Evolutionary conservation across 306 rosid species (phyloP), one percentile per base, ranked within the genome.

Genomic region (Rosa rugosa): DNA sequence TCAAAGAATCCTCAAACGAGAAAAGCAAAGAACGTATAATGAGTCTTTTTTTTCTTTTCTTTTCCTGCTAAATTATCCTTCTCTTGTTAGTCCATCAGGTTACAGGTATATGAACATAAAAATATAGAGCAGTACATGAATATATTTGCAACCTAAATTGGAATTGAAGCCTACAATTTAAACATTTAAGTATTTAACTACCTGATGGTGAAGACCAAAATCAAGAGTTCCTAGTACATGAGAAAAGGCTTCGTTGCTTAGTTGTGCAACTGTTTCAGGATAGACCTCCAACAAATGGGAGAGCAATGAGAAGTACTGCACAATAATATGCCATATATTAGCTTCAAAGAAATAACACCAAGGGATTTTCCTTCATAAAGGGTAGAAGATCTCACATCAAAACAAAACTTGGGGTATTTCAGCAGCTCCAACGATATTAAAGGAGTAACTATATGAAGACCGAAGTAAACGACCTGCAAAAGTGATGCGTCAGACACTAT

Each of bases 161-260:
- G 12, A 14, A 47, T 12, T 7, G 59, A 71, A 47, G 27, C 25
- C 3, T 40, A 23, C 45, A n/a, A 12, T 7, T 20, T 41, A 59
- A 74, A 79, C 69, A 38, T 9, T 57, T 53, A 31, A 47, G 49
- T 85, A 38, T 9, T 57, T 53, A 31, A 56, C 57, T 85, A 92
- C 99, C 99, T 92, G 99, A 84, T 92, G 88, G 75, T 80, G 95
- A 76, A 92, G 95, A 80, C 99, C 99, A 73, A 92, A 92, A 71
- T 92, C 95, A 80, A 94, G 94, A 76, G 99, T 91, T 76, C 88
- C 87, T n/a, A 94, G 92, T 64, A 91, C 85, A 80, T 90, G 95
- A 69, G 90, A 75, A 86, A 92, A 89, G 77, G 97, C 90, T 64
- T 94, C 91, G 7, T 83, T 78, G 80, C 82, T 91, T 75, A 94